Percentiles rank a stretch among this genome's conserved stretches.
Evolutionary conservation across 441 rosid genomes (phyloP).

Genomic region (Dalechampia spathulata): DNA sequence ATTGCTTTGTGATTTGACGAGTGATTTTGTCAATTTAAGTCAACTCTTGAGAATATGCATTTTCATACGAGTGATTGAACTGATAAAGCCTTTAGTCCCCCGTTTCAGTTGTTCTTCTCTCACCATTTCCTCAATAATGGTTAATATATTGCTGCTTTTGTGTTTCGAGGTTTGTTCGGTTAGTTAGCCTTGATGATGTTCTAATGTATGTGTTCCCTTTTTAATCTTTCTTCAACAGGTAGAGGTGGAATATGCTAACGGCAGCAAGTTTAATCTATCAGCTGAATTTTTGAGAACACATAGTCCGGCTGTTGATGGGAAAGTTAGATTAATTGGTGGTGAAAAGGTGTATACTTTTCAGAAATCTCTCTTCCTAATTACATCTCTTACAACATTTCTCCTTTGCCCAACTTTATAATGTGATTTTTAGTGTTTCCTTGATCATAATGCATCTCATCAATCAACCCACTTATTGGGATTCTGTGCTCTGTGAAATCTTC

Average conservation of each 20-base stretch:
- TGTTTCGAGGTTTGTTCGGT: neutral
- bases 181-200: neutral
- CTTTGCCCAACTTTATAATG: neutral
- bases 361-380: neutral
- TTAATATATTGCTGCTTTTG: neutral
- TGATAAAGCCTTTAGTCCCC: neutral
- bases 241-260: constrained; percentile 73
- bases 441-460: too few relatives aligned
- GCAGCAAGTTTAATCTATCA: constrained; percentile 52
- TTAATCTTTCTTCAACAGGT: constrained; percentile 34
- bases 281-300: constrained; percentile 73
- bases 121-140: too few relatives aligned
- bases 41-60: too few relatives aligned
- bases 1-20: too few relatives aligned
- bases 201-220: neutral
- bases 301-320: constrained; percentile 96
- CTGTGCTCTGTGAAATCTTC: too few relatives aligned
- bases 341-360: constrained; percentile 66
- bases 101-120: neutral
- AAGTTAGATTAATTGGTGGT: constrained; percentile 72
- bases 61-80: neutral
- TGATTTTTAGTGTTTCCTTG: neutral
- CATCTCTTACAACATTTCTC: neutral
- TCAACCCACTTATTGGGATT: too few relatives aligned
- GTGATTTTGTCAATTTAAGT: too few relatives aligned